Base-by-base conservation (phyloP, 768 basidiomycete species). In the Stropharia rugosoannulata region DNA sequence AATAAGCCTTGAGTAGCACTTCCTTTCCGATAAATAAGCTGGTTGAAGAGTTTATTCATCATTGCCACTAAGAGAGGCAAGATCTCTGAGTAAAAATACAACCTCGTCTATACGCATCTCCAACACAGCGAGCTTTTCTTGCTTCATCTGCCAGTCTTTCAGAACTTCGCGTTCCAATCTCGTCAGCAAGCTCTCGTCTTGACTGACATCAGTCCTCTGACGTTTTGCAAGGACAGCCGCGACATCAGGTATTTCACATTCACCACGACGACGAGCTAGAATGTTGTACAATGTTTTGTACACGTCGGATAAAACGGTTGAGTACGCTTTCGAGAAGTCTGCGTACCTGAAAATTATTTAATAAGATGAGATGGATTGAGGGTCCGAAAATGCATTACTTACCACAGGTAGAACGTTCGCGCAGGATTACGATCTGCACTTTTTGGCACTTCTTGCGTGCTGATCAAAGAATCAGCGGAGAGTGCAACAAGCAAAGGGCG, bases 271-370 rank as follows among this genome's bases (percentile, higher is more conserved):
- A 46, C 94, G 83, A 63, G 80, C 77, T 27, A 84, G 76, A 58
- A 97, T 85, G 68, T 99, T 98, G 68, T 83, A 93, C 51, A 98
- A 67, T 0, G 90, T 93, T 72, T 98, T 96, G 79, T 95, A 95
- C 36, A 95, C 74, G 60, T 83, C 83, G 29, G 82, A 82, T 13
- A 96, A 74, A 18, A 97, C 78, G 10, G 86, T 78, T 18, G 88
- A 84, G 64, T 90, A 93, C 9, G 91, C 90, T 66, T 93, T 90
- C 36, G 81, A 75, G 8, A 92, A 79, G 72, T 98, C 93, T 49
- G 97, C 89, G 69, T 89, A 88, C 96, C 95, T 97, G 54, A 62
- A 18, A 19, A 41, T 18, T 25, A 10, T 36, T 46, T 52, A 13
- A 29, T 32, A 19, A 25, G 12, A 18, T 38, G 37, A 36, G 27